phyloP scores from a whole-genome alignment of 176 grass and related monocot species.

The Poa pratensis region DNA sequence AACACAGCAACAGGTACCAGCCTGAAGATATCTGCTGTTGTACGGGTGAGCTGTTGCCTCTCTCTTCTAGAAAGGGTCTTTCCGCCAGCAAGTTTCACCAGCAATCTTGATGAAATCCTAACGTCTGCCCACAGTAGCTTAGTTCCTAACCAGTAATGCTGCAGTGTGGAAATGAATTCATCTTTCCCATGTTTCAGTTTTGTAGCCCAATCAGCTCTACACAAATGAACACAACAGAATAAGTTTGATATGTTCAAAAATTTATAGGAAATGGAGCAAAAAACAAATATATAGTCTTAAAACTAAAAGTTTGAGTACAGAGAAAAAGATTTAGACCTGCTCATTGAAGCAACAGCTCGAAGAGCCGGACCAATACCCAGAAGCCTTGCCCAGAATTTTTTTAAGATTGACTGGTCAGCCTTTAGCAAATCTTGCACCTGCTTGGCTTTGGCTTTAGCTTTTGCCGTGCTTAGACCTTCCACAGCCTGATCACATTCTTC shows the following conservation, averaged over 20 bases:
- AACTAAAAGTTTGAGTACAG: conserved; percentile 29
- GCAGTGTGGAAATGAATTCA: conserved; percentile 71
- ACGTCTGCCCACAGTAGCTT: conserved; percentile 84
- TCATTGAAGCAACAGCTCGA: conserved; percentile 93
- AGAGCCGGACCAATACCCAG: conserved; percentile 87
- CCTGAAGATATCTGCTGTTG: conserved; percentile 87
- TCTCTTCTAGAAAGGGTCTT: conserved; percentile 86
- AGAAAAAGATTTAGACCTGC: conserved; percentile 68
- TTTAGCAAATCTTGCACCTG: conserved; percentile 76
- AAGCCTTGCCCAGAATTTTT: conserved; percentile 81
- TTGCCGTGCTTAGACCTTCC: conserved; percentile 90
- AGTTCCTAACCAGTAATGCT: conserved; percentile 81
- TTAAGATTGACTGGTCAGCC: conserved; percentile 54
- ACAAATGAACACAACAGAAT: conserved; percentile 40
- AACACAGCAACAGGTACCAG: conserved; percentile 89
- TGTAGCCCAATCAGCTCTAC: conserved; percentile 69
- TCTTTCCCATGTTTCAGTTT: conserved; percentile 82
- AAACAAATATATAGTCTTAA: conserved; percentile 36
- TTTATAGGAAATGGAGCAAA: conserved; percentile 4
- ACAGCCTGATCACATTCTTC: conserved; percentile 99
- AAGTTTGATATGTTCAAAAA: conserved; percentile 37
- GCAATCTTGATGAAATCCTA: conserved; percentile 79
- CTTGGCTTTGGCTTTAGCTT: conserved; percentile 93
- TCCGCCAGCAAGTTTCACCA: conserved; percentile 78
- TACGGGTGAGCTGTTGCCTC: conserved; percentile 73